A percentile compares a stretch with the other conserved stretches of the same genome.
Evolutionary conservation across 2,329 filamentous ascomycete genomes (phyloP).

Genomic region (Neonectria hederae): DNA sequence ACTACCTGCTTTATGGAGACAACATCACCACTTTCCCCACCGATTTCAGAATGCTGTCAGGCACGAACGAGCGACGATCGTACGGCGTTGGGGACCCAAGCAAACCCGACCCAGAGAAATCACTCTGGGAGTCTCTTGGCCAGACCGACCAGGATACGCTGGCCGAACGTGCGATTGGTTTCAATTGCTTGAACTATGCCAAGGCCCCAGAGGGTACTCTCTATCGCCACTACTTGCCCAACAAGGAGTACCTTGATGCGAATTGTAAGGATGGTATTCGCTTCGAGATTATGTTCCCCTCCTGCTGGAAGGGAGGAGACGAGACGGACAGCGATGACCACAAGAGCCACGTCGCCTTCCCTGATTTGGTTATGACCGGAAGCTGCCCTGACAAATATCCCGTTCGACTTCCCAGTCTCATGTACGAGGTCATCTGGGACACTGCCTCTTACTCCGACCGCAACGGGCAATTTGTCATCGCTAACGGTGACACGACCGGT

Average conservation of each 20-base stretch:
- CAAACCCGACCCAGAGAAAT: slow-evolving; percentile 71
- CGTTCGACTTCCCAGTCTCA: slow-evolving; percentile 75
- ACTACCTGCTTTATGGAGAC: slow-evolving; percentile 81
- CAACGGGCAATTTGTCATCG: slow-evolving; percentile 75
- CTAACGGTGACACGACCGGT: slow-evolving; percentile 82
- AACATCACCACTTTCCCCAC: slow-evolving; percentile 77
- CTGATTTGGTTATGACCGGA: slow-evolving; percentile 78
- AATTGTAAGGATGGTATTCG: slow-evolving; percentile 86
- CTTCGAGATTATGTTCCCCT: slow-evolving; percentile 87
- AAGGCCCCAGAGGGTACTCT: slow-evolving; percentile 74
- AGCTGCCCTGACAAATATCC: slow-evolving; percentile 76
- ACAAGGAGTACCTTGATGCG: slow-evolving; percentile 80
- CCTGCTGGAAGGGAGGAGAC: slow-evolving; percentile 84
- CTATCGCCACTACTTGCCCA: slow-evolving; percentile 82
- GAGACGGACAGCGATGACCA: slow-evolving; percentile 65
- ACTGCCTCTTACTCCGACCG: slow-evolving; percentile 71
- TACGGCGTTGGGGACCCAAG: slow-evolving; percentile 76
- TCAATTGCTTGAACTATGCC: slow-evolving; percentile 92
- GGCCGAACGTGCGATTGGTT: slow-evolving; percentile 83
- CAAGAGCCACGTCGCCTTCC: slow-evolving; percentile 79
- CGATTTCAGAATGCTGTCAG: slow-evolving; percentile 84
- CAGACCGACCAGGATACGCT: slow-evolving; percentile 74
- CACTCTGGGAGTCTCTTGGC: slow-evolving; percentile 71
- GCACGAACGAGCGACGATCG: slow-evolving; percentile 72
- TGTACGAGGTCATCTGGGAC: slow-evolving; percentile 88